Evolutionary conservation across 75 land plant genomes (phyloP).

Genomic region (Cryptomeria japonica): DNA sequence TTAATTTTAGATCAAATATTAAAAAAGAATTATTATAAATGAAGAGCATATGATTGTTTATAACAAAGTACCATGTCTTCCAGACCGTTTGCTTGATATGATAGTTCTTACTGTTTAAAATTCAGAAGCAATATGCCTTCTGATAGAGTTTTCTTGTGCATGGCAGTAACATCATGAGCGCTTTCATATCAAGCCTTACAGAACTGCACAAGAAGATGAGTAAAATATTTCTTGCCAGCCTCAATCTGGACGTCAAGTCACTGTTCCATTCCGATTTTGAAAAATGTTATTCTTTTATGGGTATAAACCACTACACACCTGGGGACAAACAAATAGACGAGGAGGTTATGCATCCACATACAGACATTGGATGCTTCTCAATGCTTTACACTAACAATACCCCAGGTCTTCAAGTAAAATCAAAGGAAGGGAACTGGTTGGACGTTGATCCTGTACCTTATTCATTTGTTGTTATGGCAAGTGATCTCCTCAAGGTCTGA

Average conservation of each 20-base stretch:
- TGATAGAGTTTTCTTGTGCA: background rate
- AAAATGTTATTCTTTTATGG: background rate
- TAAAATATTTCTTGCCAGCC: background rate
- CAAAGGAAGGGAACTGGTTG: background rate
- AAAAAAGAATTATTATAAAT: too few relatives aligned
- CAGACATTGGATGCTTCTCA: background rate
- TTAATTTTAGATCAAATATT: too few relatives aligned
- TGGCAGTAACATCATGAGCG: background rate
- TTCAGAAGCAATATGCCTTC: too few relatives aligned
- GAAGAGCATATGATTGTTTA: too few relatives aligned
- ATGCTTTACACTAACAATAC: background rate
- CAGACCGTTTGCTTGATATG: too few relatives aligned
- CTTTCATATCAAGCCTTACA: background rate
- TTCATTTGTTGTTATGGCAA: background rate
- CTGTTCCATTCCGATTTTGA: background rate
- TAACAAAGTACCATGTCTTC: background rate
- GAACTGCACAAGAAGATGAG: background rate
- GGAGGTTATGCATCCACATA: background rate
- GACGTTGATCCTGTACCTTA: background rate
- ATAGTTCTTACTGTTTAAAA: too few relatives aligned
- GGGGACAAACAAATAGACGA: background rate
- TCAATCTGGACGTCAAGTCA: background rate
- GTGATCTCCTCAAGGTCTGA: background rate
- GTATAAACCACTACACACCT: background rate
- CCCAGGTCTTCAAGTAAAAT: background rate